Evolutionary conservation across 1,284 basidiomycete species (phyloP).

Genomic region (Cryptococcus hybrid): DNA sequence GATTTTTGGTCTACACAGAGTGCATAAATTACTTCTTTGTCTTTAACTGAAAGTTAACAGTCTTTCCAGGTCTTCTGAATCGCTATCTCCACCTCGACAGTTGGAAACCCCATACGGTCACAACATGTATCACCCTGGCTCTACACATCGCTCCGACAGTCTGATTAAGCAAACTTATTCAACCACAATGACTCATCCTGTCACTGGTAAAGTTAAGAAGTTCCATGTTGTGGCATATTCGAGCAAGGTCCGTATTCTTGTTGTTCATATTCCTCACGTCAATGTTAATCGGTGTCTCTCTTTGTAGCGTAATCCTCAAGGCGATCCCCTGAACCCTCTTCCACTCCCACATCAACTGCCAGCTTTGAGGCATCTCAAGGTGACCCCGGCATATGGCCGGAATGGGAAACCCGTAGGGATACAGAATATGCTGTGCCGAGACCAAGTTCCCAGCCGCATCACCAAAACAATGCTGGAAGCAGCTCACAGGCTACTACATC

Average conservation of each 20-base stretch:
- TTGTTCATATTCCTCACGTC: background rate
- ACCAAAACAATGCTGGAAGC: background rate
- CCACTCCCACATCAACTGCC: constrained; percentile 45
- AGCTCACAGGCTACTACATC: background rate
- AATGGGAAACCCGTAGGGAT: constrained; percentile 42
- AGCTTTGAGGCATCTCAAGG: constrained; percentile 34
- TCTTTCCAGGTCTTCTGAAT: constrained; percentile 32
- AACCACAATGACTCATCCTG: constrained; percentile 44
- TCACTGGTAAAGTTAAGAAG: constrained; percentile 42
- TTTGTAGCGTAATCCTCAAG: constrained; percentile 40
- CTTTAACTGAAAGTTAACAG: background rate
- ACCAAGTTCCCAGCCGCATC: constrained; percentile 1
- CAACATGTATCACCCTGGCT: constrained; percentile 18
- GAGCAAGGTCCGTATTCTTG: constrained; percentile 29
- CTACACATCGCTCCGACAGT: constrained; percentile 24
- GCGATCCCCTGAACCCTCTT: constrained; percentile 38
- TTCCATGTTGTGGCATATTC: constrained; percentile 49
- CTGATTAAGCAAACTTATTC: constrained; percentile 50
- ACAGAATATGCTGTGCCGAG: constrained; percentile 17
- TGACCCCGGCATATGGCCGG: constrained; percentile 45
- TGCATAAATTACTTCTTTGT: constrained; percentile 10
- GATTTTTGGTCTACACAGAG: constrained; percentile 53
- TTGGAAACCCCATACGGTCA: constrained; percentile 14
- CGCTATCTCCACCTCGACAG: constrained; percentile 35
- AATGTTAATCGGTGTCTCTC: background rate